Percentiles rank a stretch among this genome's conserved stretches.
These are phyloP conservation scores for Pseudotsuga menziesii DNA, from an alignment of 75 land plant species.

Conservation along the genomic window DNA sequence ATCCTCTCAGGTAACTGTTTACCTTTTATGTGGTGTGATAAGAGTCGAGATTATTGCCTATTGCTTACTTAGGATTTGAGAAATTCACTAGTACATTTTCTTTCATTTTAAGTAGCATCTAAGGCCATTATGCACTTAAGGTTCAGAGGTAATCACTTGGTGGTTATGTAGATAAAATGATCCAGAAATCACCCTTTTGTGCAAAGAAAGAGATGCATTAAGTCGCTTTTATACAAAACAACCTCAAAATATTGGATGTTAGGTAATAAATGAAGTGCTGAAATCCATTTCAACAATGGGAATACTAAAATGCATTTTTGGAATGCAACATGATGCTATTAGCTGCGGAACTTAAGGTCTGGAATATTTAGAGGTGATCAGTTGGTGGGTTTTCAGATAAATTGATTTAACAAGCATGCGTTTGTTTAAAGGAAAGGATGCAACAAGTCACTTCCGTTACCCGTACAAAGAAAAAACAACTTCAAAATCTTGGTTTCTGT, in stretches of 20 bases:
- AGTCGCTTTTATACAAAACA: background rate
- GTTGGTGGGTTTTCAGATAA: background rate
- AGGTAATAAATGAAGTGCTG: background rate
- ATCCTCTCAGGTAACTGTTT: constrained; percentile 50
- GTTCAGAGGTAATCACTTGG: constrained; percentile 1
- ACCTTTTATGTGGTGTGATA: background rate
- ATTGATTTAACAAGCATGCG: background rate
- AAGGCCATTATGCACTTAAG: background rate
- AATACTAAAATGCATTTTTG: background rate
- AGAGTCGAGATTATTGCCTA: background rate
- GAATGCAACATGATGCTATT: background rate
- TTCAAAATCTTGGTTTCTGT: background rate
- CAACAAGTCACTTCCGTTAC: background rate
- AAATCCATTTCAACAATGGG: background rate
- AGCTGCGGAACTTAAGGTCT: background rate
- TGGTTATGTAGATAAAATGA: background rate
- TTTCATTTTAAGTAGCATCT: too few relatives aligned
- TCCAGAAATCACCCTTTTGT: background rate
- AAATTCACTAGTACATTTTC: background rate
- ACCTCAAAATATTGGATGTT: background rate
- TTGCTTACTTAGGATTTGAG: background rate
- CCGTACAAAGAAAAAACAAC: background rate
- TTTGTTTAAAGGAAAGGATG: background rate
- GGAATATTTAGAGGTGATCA: background rate
- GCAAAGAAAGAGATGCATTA: background rate